Evolutionary conservation across 805 yeast species (phyloP).

Genomic region (Lipomyces starkeyi): DNA sequence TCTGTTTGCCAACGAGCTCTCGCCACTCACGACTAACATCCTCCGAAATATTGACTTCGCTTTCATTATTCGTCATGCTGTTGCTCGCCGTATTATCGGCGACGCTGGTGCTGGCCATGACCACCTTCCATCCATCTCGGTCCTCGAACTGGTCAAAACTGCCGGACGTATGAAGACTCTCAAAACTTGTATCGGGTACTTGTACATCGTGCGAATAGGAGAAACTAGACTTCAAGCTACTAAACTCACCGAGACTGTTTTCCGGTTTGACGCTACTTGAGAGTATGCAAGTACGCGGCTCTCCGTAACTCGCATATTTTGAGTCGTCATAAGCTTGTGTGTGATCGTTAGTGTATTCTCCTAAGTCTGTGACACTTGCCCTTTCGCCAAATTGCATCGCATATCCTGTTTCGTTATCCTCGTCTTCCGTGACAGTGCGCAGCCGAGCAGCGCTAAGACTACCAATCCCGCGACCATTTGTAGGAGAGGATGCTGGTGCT

Average conservation of each 20-base stretch:
- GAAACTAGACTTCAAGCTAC: not conserved
- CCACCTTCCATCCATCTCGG: not conserved
- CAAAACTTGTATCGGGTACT: conserved; percentile 1
- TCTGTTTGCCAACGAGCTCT: not conserved
- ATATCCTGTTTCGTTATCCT: not conserved
- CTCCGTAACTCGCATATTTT: not conserved
- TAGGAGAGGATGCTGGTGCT: not conserved
- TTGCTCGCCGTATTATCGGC: not conserved
- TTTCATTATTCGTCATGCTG: not conserved
- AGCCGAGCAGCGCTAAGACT: not conserved
- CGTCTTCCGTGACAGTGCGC: not conserved
- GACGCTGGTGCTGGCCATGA: not conserved
- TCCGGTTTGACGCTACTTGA: not conserved
- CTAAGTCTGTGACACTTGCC: not conserved
- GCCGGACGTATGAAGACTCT: conserved; percentile 5
- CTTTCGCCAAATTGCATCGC: not conserved
- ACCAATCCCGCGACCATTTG: not conserved
- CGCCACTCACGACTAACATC: conserved; percentile 6
- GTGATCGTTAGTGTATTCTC: not conserved
- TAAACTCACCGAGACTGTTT: not conserved
- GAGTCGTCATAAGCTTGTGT: not conserved
- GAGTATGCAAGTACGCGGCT: not conserved
- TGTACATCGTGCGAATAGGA: not conserved
- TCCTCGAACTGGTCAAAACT: not conserved
- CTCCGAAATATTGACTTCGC: not conserved